A percentile compares a stretch with the other conserved stretches of the same genome.
Evolutionary conservation across 1,284 basidiomycete genomes (phyloP).

Genomic region (Athelia sp.): DNA sequence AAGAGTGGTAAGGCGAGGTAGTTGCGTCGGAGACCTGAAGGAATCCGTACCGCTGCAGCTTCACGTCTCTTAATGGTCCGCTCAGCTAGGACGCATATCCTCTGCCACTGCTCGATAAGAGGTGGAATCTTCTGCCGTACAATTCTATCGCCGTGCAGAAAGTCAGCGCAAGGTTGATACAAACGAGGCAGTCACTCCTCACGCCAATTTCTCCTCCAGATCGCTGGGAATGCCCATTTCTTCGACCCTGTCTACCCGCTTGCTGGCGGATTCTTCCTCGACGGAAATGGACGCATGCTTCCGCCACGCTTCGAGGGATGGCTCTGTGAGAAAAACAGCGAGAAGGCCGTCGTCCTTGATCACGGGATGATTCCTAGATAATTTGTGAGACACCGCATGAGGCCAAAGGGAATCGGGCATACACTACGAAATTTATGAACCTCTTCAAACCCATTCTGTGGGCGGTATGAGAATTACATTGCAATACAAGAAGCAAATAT

Average conservation of each 20-base stretch:
- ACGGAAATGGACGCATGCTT: conserved; percentile 68
- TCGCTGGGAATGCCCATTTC: conserved; percentile 92
- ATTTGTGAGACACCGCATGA: not conserved
- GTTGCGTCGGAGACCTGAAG: conserved; percentile 53
- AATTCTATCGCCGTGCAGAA: conserved; percentile 35
- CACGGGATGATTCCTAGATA: conserved; percentile 79
- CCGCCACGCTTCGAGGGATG: conserved; percentile 82
- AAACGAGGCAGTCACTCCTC: conserved; percentile 23
- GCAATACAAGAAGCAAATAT: not conserved
- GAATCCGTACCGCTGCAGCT: conserved; percentile 79
- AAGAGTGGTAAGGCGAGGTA: conserved; percentile 45
- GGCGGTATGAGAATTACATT: conserved; percentile 4
- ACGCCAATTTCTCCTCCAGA: conserved; percentile 84
- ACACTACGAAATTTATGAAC: conserved; percentile 78
- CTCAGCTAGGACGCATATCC: conserved; percentile 81
- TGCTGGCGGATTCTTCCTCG: conserved; percentile 83
- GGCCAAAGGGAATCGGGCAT: conserved; percentile 18
- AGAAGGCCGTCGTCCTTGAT: conserved; percentile 84
- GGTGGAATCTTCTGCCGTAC: conserved; percentile 68
- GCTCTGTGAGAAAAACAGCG: conserved; percentile 75
- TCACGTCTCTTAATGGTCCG: conserved; percentile 82
- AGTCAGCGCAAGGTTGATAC: not conserved
- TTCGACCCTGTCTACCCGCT: conserved; percentile 76
- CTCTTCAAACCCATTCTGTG: conserved; percentile 76
- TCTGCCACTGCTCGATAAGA: conserved; percentile 87